Conservation (phyloP, 345 rosid genomes). For the Eutrema yunnanense region DNA sequence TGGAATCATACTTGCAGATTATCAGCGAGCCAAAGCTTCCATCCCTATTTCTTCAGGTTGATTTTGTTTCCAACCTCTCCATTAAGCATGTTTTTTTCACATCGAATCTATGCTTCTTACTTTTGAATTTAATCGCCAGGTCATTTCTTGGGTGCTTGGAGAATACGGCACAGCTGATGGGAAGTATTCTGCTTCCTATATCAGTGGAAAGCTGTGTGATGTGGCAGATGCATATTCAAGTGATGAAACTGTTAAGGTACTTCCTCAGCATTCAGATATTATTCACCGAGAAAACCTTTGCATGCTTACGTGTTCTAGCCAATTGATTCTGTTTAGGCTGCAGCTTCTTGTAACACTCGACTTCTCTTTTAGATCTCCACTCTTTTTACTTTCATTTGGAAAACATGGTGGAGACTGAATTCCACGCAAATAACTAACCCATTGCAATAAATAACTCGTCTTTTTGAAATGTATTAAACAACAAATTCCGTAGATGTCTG, state of each 20-base stretch:
- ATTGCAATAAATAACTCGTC: not conserved
- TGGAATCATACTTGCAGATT: conserved; percentile 86
- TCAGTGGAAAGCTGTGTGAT: conserved; percentile 89
- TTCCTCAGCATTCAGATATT: conserved; percentile 5
- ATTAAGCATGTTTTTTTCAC: not conserved
- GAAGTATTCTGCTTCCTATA: conserved; percentile 72
- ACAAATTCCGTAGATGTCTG: not conserved
- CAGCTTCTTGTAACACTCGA: not conserved
- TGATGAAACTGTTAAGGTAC: conserved; percentile 93
- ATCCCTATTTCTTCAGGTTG: conserved; percentile 85
- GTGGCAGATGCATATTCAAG: conserved; percentile 93
- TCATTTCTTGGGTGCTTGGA: conserved; percentile 96
- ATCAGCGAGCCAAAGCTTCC: conserved; percentile 97
- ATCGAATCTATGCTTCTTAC: not conserved
- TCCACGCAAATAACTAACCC: not conserved
- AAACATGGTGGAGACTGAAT: not conserved
- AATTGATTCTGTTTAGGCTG: not conserved
- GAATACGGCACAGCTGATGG: conserved; percentile 91
- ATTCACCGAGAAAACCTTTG: not conserved
- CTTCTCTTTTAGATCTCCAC: not conserved
- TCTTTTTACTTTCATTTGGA: not conserved
- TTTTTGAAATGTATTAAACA: not conserved
- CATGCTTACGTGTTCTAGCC: not conserved
- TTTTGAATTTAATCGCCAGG: conserved; percentile 46
- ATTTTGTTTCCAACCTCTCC: conserved; percentile 17